Evolutionary conservation across 2,329 filamentous ascomycete species (phyloP).

Genomic region (Chrysosporium keratinophilum): DNA sequence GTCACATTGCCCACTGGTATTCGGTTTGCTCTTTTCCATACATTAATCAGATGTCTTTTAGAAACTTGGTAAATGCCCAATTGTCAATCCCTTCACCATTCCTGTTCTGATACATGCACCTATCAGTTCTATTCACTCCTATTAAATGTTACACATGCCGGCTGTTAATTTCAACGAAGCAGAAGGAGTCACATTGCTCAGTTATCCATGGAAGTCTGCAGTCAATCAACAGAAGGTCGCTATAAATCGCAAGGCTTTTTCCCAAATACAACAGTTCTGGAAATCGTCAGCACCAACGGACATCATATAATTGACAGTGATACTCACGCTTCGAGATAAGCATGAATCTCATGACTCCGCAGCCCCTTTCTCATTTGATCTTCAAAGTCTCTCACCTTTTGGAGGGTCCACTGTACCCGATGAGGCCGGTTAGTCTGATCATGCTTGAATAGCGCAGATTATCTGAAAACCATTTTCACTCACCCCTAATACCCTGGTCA

Average conservation of each 20-base stretch:
- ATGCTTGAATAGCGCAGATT: not conserved
- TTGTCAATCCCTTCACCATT: not conserved
- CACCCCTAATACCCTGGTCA: slow-evolving; percentile 11
- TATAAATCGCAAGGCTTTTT: no score
- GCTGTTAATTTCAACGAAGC: no score
- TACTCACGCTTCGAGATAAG: slow-evolving; percentile 10
- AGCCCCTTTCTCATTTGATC: slow-evolving; percentile 20
- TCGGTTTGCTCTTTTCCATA: not conserved
- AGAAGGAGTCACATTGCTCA: no score
- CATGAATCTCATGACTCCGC: slow-evolving; percentile 19
- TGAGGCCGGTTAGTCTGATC: not conserved
- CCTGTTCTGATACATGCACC: no score
- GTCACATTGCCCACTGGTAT: not conserved
- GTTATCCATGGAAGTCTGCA: no score
- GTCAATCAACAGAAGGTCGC: no score
- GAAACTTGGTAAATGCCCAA: not conserved
- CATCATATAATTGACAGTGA: not conserved
- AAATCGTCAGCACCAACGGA: not conserved
- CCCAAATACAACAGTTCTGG: not conserved
- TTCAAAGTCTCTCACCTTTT: slow-evolving; percentile 19
- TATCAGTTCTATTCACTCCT: no score
- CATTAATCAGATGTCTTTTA: not conserved
- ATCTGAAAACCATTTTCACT: not conserved
- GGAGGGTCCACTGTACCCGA: slow-evolving; percentile 19
- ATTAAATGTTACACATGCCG: no score